Evolutionary conservation across 202 grass and related monocot species (phyloP).

Genomic region (Musa balbisiana): DNA sequence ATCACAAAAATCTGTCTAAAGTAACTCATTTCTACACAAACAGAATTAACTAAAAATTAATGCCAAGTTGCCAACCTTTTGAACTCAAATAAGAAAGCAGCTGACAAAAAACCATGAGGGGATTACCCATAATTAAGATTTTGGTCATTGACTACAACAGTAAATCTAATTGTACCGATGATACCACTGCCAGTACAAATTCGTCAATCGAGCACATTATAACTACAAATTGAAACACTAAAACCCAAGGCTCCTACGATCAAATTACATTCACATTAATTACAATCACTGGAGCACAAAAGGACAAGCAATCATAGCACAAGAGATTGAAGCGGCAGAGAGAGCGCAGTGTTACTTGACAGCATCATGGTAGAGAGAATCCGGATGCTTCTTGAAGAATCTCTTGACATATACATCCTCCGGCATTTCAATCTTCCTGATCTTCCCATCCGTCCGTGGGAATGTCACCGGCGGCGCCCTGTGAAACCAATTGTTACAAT

Average conservation of each 20-base stretch:
- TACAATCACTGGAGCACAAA: no score
- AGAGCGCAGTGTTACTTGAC: conserved; percentile 37
- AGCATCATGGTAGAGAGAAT: conserved; percentile 72
- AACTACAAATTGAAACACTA: background rate
- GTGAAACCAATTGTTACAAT: background rate
- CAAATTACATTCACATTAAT: no score
- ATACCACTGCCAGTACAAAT: background rate
- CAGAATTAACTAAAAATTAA: background rate
- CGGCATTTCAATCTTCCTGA: conserved; percentile 43
- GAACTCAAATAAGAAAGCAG: no score
- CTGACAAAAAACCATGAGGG: no score
- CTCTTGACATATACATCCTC: conserved; percentile 63
- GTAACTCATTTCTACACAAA: background rate
- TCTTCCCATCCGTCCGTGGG: conserved; percentile 47
- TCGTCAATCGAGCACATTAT: background rate
- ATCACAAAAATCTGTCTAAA: background rate
- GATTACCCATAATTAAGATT: no score
- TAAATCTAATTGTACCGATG: background rate
- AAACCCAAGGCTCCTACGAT: no score
- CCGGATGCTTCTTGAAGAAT: conserved; percentile 58
- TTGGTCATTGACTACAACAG: no score
- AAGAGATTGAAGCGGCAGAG: no score
- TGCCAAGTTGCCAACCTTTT: no score
- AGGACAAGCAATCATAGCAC: no score
- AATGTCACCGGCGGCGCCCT: conserved; percentile 65